Conservation (phyloP, 305 asterid genomes). For the Ruellia speciosa region DNA sequence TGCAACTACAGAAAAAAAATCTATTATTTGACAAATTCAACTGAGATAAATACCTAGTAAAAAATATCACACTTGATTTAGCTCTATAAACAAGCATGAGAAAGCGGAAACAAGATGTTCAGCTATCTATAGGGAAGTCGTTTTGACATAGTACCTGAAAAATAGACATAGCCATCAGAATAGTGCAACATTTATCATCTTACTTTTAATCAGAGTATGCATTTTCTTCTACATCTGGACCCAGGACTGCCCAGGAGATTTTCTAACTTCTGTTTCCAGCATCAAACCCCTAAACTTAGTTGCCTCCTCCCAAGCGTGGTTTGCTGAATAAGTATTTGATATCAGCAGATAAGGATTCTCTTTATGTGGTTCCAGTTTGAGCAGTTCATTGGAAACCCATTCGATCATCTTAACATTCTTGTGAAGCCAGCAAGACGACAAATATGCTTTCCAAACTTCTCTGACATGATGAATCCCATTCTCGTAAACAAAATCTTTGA, state of each 20-base stretch:
- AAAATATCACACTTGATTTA: too few relatives aligned
- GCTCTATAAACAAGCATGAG: too few relatives aligned
- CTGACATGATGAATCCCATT: conserved; percentile 33
- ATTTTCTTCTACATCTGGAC: conserved; percentile 22
- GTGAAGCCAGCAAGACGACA: conserved; percentile 57
- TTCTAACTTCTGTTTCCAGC: conserved; percentile 37
- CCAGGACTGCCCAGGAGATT: conserved; percentile 65
- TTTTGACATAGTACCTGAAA: too few relatives aligned
- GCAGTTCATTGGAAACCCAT: conserved; percentile 45
- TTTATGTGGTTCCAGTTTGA: conserved; percentile 40
- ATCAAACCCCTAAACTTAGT: conserved; percentile 45
- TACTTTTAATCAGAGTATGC: too few relatives aligned
- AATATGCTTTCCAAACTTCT: conserved; percentile 53
- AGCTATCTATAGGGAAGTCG: too few relatives aligned
- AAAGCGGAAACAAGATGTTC: too few relatives aligned
- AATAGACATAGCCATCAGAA: too few relatives aligned
- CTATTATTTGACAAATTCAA: too few relatives aligned
- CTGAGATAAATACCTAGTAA: too few relatives aligned
- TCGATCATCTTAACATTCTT: conserved; percentile 50
- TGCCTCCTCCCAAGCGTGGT: conserved; percentile 51
- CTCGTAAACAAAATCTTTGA: conserved; percentile 40
- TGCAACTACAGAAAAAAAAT: too few relatives aligned
- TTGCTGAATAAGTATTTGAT: conserved; percentile 49
- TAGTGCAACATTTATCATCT: too few relatives aligned
- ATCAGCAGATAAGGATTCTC: conserved; percentile 38